These are phyloP conservation scores for Cenchrus americanus DNA, from an alignment of 176 grass and related monocot genomes.

Conservation along the genomic window DNA sequence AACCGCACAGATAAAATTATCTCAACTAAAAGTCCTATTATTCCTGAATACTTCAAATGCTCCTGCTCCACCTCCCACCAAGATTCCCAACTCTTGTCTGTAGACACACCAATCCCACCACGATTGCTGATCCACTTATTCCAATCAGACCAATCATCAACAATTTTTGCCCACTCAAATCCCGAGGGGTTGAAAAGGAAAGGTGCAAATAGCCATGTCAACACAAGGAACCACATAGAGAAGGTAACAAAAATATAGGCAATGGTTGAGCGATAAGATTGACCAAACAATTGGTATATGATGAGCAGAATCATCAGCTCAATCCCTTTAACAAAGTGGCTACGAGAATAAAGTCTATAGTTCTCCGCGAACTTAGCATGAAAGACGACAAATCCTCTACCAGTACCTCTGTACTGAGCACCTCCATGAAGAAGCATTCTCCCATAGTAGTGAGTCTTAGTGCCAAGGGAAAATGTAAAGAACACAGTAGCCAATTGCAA, in stretches of 20 bases:
- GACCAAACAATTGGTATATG: conserved; percentile 84
- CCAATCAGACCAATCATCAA: conserved; percentile 96
- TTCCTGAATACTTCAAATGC: conserved; percentile 80
- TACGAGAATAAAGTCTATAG: conserved; percentile 94
- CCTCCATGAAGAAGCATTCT: conserved; percentile 95
- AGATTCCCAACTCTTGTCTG: conserved; percentile 95
- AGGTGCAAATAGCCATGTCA: conserved; percentile 90
- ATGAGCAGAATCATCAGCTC: conserved; percentile 86
- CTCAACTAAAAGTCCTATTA: conserved; percentile 64
- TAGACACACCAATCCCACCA: conserved; percentile 87
- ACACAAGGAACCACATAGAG: conserved; percentile 91
- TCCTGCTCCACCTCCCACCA: conserved; percentile 95
- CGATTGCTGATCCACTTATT: conserved; percentile 92
- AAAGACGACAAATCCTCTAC: conserved; percentile 90
- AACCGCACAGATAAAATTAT: conserved; percentile 81
- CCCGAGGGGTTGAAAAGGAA: conserved; percentile 95
- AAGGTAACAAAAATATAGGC: conserved; percentile 76
- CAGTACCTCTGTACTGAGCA: conserved; percentile 82
- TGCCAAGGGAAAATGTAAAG: conserved; percentile 97
- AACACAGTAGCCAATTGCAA: conserved; percentile 84
- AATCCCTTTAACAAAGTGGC: conserved; percentile 93
- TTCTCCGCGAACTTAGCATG: conserved; percentile 98
- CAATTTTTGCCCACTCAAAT: conserved; percentile 96
- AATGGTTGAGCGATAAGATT: conserved; percentile 68
- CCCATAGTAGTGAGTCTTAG: conserved; percentile 91